Evolutionary conservation across 1,284 basidiomycete genomes (phyloP).

Genomic region (Cutaneotrichosporon daszewskae): DNA sequence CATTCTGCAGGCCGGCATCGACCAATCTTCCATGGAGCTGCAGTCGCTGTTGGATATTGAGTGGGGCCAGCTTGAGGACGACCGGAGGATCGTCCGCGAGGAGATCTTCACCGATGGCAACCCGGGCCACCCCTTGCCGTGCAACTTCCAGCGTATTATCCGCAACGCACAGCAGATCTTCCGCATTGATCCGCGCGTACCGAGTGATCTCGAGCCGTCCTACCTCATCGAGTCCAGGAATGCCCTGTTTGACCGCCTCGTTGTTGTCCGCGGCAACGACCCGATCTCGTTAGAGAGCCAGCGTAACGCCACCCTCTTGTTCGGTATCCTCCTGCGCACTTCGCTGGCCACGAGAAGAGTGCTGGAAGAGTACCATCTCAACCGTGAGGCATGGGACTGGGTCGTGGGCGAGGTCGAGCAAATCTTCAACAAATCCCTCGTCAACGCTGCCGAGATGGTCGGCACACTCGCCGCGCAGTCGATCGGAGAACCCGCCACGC

Average conservation of each 20-base stretch:
- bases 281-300: conserved; percentile 69
- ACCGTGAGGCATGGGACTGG: conserved; percentile 92
- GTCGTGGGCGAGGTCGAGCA: conserved; percentile 92
- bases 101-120: conserved; percentile 81
- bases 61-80: conserved; percentile 67
- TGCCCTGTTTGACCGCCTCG: conserved; percentile 63
- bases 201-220: conserved; percentile 81
- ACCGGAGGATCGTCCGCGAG: conserved; percentile 67
- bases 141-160: conserved; percentile 89
- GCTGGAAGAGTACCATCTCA: conserved; percentile 78
- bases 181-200: conserved; percentile 89
- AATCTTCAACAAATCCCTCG: conserved; percentile 87
- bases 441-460: conserved; percentile 97
- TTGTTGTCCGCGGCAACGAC: conserved; percentile 85
- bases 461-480: conserved; percentile 96
- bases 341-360: conserved; percentile 78
- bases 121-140: conserved; percentile 70
- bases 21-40: conserved; percentile 80
- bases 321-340: conserved; percentile 87
- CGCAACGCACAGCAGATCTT: conserved; percentile 97
- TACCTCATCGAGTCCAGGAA: conserved; percentile 78
- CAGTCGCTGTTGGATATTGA: conserved; percentile 87
- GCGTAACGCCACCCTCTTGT: conserved; percentile 82
- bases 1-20: conserved; percentile 87
- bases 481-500: conserved; percentile 98